Base-by-base conservation (phyloP, 345 rosid species). In the Alliaria petiolata region DNA sequence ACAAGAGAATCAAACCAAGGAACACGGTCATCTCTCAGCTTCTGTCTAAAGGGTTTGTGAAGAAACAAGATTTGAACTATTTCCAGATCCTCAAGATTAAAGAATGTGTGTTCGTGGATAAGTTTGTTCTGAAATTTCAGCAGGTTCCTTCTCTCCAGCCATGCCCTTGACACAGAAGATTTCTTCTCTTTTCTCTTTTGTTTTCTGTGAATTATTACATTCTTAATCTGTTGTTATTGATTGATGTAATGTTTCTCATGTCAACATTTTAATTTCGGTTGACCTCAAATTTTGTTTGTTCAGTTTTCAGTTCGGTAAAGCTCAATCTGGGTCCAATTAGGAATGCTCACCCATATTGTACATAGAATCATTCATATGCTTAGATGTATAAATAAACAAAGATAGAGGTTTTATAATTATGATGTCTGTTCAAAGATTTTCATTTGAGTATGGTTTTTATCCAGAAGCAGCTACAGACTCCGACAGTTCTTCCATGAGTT, bases 401-500 rank as follows among this genome's bases (percentile, higher is more conserved):
- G 3, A 28, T 2, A 51, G 17, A 31, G 42, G 9, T 61, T 10
- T 39, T 14, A 10, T 50, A 50, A 16, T 25, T 54, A 9, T 58
- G 8, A 15, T 47, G 67, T 57, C 45, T 20, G 67, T 40, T 30
- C 39, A 54, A 60, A 68, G 33, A 58, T 54, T 40, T 68, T 53
- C 43, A 53, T 54, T 52, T 5, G 44, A 63, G 39, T 36, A 20
- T 38, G 20, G 53, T 26, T 38, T n/a, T 79, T 71, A 88, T 74
- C 75, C 70, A 25, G 81, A 68, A 30, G 85, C 75, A 28, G 82
- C 62, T 20, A 83, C 89, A 34, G 96, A 95, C 61, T 81, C 85
- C 0, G 95, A 95, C 46, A 95, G 89, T 77, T 89, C 96, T 80
- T 95, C 91, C 69, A 91, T 77, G 26, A 87, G 86, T 68, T 91